Percentiles rank a stretch among this genome's conserved stretches.
Conservation (phyloP, 768 basidiomycete species). For the Boletus edulis region DNA sequence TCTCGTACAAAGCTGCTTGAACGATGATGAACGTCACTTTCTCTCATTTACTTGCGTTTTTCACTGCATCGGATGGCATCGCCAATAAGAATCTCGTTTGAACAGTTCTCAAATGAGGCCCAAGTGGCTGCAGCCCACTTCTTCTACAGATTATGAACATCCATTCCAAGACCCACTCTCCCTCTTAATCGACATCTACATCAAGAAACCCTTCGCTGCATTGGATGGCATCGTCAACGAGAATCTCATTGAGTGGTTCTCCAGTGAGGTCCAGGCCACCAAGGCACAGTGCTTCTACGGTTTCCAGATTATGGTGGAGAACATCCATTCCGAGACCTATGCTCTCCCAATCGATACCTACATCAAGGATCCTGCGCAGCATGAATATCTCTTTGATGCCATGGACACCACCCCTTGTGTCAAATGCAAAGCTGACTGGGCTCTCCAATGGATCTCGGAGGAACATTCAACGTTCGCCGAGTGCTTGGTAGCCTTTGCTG, state of each 20-base stretch:
- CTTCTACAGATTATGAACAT: constrained; percentile 38
- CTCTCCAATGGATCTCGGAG: constrained; percentile 88
- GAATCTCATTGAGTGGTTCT: constrained; percentile 92
- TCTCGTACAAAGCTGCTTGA: constrained; percentile 61
- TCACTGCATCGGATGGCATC: constrained; percentile 94
- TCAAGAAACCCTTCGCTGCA: constrained; percentile 62
- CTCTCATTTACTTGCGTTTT: constrained; percentile 92
- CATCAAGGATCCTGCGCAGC: constrained; percentile 75
- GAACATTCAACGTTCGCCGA: constrained; percentile 79
- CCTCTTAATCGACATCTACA: no score
- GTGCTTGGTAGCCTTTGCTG: constrained; percentile 89
- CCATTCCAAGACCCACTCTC: no score
- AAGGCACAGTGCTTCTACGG: constrained; percentile 74
- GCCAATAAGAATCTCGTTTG: constrained; percentile 93
- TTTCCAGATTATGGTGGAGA: constrained; percentile 99
- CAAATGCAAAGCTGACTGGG: constrained; percentile 93
- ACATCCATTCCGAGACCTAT: constrained; percentile 96
- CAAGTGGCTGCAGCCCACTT: constrained; percentile 90
- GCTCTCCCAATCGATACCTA: constrained; percentile 94
- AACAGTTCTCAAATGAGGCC: constrained; percentile 60
- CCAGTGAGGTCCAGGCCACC: constrained; percentile 85
- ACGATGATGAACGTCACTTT: constrained; percentile 85
- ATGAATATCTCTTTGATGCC: constrained; percentile 85
- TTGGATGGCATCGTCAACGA: constrained; percentile 97
- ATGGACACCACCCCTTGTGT: constrained; percentile 93